Evolutionary conservation across 805 yeast genomes (phyloP).

Genomic region (Kluyveromyces lactis): DNA sequence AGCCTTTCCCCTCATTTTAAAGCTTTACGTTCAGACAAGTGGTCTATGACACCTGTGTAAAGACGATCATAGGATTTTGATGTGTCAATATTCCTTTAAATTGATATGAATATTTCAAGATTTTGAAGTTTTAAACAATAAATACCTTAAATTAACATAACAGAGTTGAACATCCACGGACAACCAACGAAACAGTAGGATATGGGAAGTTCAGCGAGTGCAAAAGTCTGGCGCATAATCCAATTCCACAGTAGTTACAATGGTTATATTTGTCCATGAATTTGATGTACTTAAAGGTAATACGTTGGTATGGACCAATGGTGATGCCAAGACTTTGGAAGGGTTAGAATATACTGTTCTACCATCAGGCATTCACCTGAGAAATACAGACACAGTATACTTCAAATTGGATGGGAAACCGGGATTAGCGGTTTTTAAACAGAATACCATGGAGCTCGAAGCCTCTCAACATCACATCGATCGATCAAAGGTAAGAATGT

Average conservation of each 20-base stretch:
- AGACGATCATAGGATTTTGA: no score
- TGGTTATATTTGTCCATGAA: conserved; percentile 22
- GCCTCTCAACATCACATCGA: conserved; percentile 21
- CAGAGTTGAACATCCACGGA: no score
- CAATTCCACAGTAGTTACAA: no score
- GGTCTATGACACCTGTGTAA: no score
- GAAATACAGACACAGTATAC: conserved; percentile 43
- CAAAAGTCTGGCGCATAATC: no score
- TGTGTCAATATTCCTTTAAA: no score
- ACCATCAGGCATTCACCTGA: conserved; percentile 60
- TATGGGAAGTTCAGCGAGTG: no score
- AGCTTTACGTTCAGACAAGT: background rate
- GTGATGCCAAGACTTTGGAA: conserved; percentile 20
- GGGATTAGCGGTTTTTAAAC: conserved; percentile 40
- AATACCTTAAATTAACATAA: no score
- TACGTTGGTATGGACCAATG: conserved; percentile 21
- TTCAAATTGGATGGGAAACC: conserved; percentile 35
- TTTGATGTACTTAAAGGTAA: conserved; percentile 30
- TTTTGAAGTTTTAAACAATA: no score
- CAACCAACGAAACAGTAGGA: no score
- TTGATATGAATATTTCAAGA: background rate
- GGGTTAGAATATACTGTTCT: conserved; percentile 55
- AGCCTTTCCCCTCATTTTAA: conserved; percentile 9
- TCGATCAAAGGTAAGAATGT: conserved; percentile 46
- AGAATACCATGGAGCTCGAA: conserved; percentile 29